Conservation (phyloP, 2,329 filamentous ascomycete genomes). For the Corynespora cassiicola region DNA sequence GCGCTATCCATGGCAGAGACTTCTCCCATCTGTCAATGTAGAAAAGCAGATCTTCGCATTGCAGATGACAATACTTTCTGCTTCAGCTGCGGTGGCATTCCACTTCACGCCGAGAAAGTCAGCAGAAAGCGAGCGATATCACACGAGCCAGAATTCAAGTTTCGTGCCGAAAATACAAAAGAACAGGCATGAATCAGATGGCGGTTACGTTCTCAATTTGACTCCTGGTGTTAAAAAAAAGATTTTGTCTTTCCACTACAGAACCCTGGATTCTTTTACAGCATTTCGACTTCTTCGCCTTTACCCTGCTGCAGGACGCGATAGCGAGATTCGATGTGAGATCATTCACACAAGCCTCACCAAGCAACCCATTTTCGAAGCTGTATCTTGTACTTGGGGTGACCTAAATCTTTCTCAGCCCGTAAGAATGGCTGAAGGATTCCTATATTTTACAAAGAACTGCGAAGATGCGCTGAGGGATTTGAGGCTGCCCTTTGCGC, state of each 20-base stretch:
- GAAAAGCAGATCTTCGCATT: too few species aligned
- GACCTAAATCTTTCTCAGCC: neutral
- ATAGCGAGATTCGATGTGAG: neutral
- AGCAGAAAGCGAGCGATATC: too few species aligned
- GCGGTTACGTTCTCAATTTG: too few species aligned
- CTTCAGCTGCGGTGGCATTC: too few species aligned
- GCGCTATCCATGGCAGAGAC: too few species aligned
- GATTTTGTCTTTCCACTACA: conserved; percentile 4
- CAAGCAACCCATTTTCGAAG: neutral
- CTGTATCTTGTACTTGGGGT: conserved; percentile 10
- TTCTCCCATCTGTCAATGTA: too few species aligned
- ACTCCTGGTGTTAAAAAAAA: too few species aligned
- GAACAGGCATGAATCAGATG: too few species aligned
- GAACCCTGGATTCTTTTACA: neutral
- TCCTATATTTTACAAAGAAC: conserved; percentile 1
- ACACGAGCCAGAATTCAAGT: too few species aligned
- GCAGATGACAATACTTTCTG: too few species aligned
- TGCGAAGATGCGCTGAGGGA: conserved; percentile 3
- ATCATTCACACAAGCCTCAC: conserved; percentile 4
- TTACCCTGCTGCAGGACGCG: neutral
- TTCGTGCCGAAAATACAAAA: too few species aligned
- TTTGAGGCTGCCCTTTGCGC: neutral
- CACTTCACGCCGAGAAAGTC: too few species aligned
- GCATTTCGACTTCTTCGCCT: conserved; percentile 1
- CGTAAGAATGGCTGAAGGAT: neutral